Evolutionary conservation across 2,329 filamentous ascomycete species (phyloP).

Genomic region (Camillea tinctor): DNA sequence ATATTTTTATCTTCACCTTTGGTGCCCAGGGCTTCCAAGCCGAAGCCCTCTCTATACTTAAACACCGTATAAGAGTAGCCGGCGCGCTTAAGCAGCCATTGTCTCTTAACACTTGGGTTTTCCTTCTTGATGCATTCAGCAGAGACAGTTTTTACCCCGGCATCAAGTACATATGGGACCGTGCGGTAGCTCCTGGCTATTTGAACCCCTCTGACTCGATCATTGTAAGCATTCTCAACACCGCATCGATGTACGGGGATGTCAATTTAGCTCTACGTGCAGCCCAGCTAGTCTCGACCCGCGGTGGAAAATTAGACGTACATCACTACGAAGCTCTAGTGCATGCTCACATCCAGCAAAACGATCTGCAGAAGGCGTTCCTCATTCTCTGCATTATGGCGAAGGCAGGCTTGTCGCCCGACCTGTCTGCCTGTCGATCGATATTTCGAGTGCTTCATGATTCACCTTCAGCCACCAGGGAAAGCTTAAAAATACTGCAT

Average conservation of each 20-base stretch:
- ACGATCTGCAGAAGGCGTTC: slow-evolving; percentile 65
- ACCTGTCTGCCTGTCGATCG: slow-evolving; percentile 59
- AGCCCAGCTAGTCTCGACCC: slow-evolving; percentile 61
- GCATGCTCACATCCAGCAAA: slow-evolving; percentile 61
- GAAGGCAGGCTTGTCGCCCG: slow-evolving; percentile 57
- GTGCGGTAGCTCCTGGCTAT: slow-evolving; percentile 54
- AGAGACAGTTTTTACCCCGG: slow-evolving; percentile 61
- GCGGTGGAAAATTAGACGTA: slow-evolving; percentile 55
- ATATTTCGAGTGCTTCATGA: slow-evolving; percentile 57
- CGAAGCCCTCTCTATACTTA: slow-evolving; percentile 69
- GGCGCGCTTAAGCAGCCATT: slow-evolving; percentile 13
- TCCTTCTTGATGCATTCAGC: slow-evolving; percentile 74
- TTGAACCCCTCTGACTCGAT: slow-evolving; percentile 64
- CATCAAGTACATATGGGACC: slow-evolving; percentile 70
- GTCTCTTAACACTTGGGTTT: slow-evolving; percentile 52
- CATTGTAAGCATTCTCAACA: slow-evolving; percentile 66
- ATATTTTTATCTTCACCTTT: slow-evolving; percentile 73
- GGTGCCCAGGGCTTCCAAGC: slow-evolving; percentile 72
- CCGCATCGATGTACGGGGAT: slow-evolving; percentile 69
- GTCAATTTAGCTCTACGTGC: slow-evolving; percentile 67
- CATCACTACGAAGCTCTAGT: slow-evolving; percentile 81
- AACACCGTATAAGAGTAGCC: slow-evolving; percentile 47
- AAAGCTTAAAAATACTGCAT: slow-evolving; percentile 57
- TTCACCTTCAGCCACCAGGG: slow-evolving; percentile 43
- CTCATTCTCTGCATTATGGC: slow-evolving; percentile 73